Percentiles rank a stretch among this genome's conserved stretches.
Conservation (phyloP, 108 stramenopile species). For the Nitzschia palea region DNA sequence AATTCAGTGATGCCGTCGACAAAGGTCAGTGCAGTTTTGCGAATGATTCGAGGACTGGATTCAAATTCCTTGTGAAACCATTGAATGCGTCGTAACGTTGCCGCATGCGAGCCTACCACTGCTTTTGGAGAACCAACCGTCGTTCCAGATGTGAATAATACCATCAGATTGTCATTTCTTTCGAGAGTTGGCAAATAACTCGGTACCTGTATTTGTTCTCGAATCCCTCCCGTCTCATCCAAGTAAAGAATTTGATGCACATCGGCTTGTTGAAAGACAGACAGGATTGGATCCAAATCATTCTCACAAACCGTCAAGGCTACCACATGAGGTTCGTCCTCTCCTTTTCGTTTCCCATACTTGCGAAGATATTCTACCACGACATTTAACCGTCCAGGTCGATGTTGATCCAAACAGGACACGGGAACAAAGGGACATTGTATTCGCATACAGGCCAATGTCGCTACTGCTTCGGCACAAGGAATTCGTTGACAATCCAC, state of each 20-base stretch:
- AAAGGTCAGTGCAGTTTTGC: constrained; percentile 40
- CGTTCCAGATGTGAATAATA: constrained; percentile 40
- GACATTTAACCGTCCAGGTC: constrained; percentile 14
- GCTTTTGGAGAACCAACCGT: constrained; percentile 18
- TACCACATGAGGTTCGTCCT: constrained; percentile 6
- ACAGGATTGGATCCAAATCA: constrained; percentile 43
- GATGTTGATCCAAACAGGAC: constrained; percentile 28
- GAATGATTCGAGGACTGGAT: constrained; percentile 19
- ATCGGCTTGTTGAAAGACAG: constrained; percentile 34
- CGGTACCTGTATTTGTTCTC: constrained; percentile 37
- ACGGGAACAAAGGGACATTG: constrained; percentile 39
- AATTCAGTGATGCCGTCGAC: constrained; percentile 47
- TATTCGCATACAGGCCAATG: constrained; percentile 44
- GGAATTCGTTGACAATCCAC: constrained; percentile 35
- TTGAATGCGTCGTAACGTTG: constrained; percentile 19
- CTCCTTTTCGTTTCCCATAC: constrained; percentile 1
- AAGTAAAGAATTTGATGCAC: constrained; percentile 40
- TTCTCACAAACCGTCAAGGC: constrained; percentile 37
- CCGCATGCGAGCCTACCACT: constrained; percentile 27
- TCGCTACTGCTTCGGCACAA: constrained; percentile 35
- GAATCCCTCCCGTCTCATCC: constrained; percentile 24
- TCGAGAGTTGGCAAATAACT: constrained; percentile 5
- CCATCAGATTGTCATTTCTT: constrained; percentile 24
- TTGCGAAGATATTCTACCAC: constrained; percentile 28
- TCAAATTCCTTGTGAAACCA: constrained; percentile 28